Base-by-base conservation (phyloP, 306 rosid species). In the Lathyrus sativus region DNA sequence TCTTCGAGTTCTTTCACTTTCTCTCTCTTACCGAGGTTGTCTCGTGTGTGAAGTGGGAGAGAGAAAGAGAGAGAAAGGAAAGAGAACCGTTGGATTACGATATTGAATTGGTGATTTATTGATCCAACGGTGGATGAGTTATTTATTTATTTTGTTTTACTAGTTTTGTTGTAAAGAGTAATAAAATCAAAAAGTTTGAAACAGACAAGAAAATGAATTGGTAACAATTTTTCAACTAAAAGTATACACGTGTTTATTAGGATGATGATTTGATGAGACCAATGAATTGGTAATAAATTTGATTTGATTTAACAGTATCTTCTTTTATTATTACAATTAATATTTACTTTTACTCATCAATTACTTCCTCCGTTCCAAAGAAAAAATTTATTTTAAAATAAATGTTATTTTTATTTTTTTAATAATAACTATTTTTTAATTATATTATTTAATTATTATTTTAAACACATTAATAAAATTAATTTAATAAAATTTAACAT, bases 61-160 rank as follows among this genome's bases (percentile, higher is more conserved):
- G 49, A 43, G 44, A 70, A 65, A 67, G 48, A 43, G 55, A 70
- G 22, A 57, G 33, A 84, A 28, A 71, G 50, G 62, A 42, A 71
- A 38, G 63, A 13, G 11, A 3, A 29, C 75, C 80, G 87, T 86
- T 64, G 81, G 77, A 70, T 38, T 81, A 11, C 1, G 0, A 59
- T 14, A 33, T 18, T 50, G n/a, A 35, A 33, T 33, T 33, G 11
- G 11, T 37, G 50, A 67, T 29, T 4, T 67, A 65, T 75, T 49
- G 54, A 80, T 87, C 92, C 1, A 31, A 81, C 81, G 80, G 83
- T 26, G 4, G 9, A 28, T 7, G n/a, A 14, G 13, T 45, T 33
- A 9, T 5, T 5, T 45, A 62, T 71, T 54, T 4, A 10, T 9
- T 41, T 33, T 33, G 38, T 33, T 33, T 35, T 45, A 45, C 0